Conservation (phyloP, 192 early-diverging fungal species). For the Backusella westeae region DNA sequence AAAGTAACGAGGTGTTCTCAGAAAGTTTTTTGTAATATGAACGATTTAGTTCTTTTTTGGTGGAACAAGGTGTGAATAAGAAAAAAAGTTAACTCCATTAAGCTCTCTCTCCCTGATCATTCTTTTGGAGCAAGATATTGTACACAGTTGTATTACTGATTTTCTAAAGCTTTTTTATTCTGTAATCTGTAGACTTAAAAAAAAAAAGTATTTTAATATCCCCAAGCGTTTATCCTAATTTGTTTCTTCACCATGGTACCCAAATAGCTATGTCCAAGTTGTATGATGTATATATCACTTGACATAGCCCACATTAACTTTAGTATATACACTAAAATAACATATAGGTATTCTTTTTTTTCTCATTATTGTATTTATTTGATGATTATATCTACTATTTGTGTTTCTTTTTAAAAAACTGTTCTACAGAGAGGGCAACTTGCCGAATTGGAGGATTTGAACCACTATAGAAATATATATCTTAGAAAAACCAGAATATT, state of each 20-base stretch:
- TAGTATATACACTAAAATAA: neutral
- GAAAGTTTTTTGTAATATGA: too few species aligned
- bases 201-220: neutral
- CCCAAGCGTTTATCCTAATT: neutral
- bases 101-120: neutral
- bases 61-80: neutral
- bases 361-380: neutral
- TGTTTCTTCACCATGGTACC: too few species aligned
- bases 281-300: neutral
- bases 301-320: neutral
- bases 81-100: neutral
- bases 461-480: conserved; percentile 42
- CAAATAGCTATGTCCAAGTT: neutral
- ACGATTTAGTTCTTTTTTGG: neutral
- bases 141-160: neutral
- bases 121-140: neutral
- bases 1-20: too few species aligned
- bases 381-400: neutral
- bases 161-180: neutral
- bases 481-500: neutral
- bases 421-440: conserved; percentile 61
- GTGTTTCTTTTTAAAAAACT: conserved; percentile 37
- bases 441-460: conserved; percentile 57
- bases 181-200: neutral
- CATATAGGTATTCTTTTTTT: neutral